Base-by-base conservation (phyloP, 371 early-diverging fungal species). In the Zychaea mexicana region DNA sequence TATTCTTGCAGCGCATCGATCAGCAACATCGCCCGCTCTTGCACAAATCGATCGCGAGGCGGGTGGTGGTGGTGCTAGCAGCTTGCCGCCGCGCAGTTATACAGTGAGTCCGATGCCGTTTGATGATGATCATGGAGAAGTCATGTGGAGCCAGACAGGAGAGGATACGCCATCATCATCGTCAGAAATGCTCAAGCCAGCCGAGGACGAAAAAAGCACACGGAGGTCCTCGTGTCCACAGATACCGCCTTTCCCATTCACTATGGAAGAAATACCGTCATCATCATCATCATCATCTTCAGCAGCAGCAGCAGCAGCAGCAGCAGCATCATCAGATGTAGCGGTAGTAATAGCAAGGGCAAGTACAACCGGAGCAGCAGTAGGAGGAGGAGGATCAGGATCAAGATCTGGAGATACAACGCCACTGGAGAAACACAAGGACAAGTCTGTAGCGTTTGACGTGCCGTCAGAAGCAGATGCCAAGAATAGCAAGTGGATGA, bases 161-260 rank as follows among this genome's bases (percentile, higher is more conserved):
- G 26, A 38, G 33, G 46, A 45, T 45, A 30, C 46, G 21, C 31
- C 36, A 21, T 42, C 45, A n/a, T 31, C 63, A 46, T 45, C 55
- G 28, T 13, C 56, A 42, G 32, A 31, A 30, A 55, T 55, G 32
- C 31, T 55, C 9, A 45, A 31, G 7, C 31, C 33, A 42, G 42
- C 27, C 27, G 52, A 47, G 1, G 52, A 31, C 49, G 57, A 54
- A 21, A 52, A 46, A 26, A 66, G 57, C 26, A n/a, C 42, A 12
- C 53, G 67, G 49, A 36, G 67, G 42, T 61, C 62, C 2, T 67
- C 67, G 13, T 67, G 67, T 57, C 67, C 67, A 13, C 67, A 61
- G 17, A 67, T 67, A 32, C 67, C 67, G 31, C 67, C 67, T 12
- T 52, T 67, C 13, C 38, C 67, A 19, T 52, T 61, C 21, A 56